Base-by-base conservation (phyloP, 768 basidiomycete species). In the Mycena venus region DNA sequence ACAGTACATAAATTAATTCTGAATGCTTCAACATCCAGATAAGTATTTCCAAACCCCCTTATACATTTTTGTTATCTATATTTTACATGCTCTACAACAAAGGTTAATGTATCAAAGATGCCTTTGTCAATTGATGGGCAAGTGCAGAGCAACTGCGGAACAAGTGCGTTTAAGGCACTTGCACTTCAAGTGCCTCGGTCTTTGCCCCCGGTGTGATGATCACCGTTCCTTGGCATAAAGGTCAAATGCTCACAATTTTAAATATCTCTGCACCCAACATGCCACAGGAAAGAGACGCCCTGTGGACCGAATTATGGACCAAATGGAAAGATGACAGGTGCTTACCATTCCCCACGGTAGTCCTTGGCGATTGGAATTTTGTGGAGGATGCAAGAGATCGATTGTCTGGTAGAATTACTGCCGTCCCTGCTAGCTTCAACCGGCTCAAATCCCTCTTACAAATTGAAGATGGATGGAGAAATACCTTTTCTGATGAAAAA, bases 321-420 rank as follows among this genome's bases (percentile, higher is more conserved):
- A 66, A 51, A 34, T 66, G 64, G 64, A 55, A 19, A 25, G 53
- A 34, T 36, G 64, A 66, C 44, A 32, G 3, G 17, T 15, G 9
- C 49, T 17, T 66, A 51, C 64, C 47, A 12, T 66, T 53, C 32
- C 64, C 64, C 11, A 9, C n/a, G 3, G 29, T 66, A 14, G 64
- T 82, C 14, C 60, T 80, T 0, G 79, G 81, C 0, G 81, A 83
- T 53, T 79, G 82, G 36, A 83, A 83, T 67, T 11, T 82, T 0
- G 72, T 77, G 0, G 79, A 83, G 29, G 81, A 82, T 15, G 1
- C 62, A 0, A 11, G 80, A 1, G 82, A 81, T 47, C 31, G 78
- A 1, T 17, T 76, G 1, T 80, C 79, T 0, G 51, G 56, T 3
- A 15, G n/a, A 8, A 36, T n/a, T 8, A 38, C 58, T 23, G 2